Base-by-base conservation (phyloP, 495 filamentous ascomycete genomes). In the Hypoxylon fragiforme region DNA sequence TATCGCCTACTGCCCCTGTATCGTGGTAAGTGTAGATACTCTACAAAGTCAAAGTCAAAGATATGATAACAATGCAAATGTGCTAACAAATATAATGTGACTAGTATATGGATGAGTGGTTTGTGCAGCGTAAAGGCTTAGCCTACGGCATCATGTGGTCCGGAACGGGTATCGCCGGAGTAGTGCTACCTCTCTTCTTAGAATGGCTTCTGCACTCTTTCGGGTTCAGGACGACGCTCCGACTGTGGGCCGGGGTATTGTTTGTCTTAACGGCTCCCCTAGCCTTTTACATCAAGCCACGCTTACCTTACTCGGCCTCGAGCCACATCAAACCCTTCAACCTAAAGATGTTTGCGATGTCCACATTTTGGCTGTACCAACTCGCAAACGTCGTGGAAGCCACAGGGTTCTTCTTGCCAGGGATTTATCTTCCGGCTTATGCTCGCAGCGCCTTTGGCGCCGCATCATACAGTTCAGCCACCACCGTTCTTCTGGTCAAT, bases 321-420 rank as follows among this genome's bases (percentile, higher is more conserved):
- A 54, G 63, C 52, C 43, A 77, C 54, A 14, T 45, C 15, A 73
- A 60, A 19, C 57, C 65, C 7, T 69, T 84, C 44, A 57, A 63
- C 7, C 66, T 78, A 26, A 66, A 64, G 21, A 82, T 84, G 57
- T 55, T 83, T 11, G 37, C 46, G 24, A 64, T 70, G 11, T 62
- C 64, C 0, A 64, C 69, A 5, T 84, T 84, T 56, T 70, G 74
- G 66, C 62, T 79, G 34, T 73, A 79, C 7, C 71, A 80, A 43
- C 41, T 68, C 3, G 77, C 77, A 13, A 82, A 84, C 48, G 75
- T 83, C 50, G 70, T 84, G 41, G 74, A 85, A 61, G 72, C 74
- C 26, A 74, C 83, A 3, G 82, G 82, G 7, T 86, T 81, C 66
- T 86, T 86, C 69, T 67, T 87, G 3, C 85, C 84, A 4, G 72